Evolutionary conservation across 1,139 yeast genomes (phyloP), one percentile per base, ranked within the genome.

Genomic region (Saccharomyces hybrid): DNA sequence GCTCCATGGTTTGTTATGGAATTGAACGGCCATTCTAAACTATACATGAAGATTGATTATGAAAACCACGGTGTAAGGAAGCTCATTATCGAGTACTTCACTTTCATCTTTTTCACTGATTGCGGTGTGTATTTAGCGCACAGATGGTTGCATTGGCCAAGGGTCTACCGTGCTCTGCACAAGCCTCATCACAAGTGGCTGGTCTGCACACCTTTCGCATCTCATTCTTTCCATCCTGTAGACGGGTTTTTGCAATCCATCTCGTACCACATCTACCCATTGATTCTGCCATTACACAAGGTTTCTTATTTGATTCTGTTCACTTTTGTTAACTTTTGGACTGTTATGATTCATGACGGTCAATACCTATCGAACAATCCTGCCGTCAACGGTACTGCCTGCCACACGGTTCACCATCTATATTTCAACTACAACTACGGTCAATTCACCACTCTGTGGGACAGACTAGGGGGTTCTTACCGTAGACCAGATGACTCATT

Each of bases 181-280:
- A 93, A 93, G 75, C 97, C 98, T n/a, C 99, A 93, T 73, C 99
- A 93, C 79, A 95, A 93, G 75, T 93, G 99, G 99, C 84, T 93
- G 66, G 97, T 93, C 52, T 93, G 98, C 61, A 91, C 99, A 3
- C 99, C 99, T 38, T 93, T 86, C 74, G 99, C 99, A 1, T 89
- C 97, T 11, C 98, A 91, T 70, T 98, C 99, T 25, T 93, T 93
- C 89, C 97, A 93, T 73, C 99, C 99, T 13, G 85, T 93, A 53
- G 99, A 93, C 68, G 99, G 99, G 47, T 93, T 87, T 76, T 76
- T 82, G 57, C 99, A 93, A 76, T 86, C 96, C 49, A 70, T 93
- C 60, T 97, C 99, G 28, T 93, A 93, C 75, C 99, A 93, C 71
- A 61, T 90, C 58, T 93, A 80, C 74, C 98, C 98, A 59, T 80